Conservation (phyloP, 2,329 filamentous ascomycete genomes). For the Penicillium sp. region DNA sequence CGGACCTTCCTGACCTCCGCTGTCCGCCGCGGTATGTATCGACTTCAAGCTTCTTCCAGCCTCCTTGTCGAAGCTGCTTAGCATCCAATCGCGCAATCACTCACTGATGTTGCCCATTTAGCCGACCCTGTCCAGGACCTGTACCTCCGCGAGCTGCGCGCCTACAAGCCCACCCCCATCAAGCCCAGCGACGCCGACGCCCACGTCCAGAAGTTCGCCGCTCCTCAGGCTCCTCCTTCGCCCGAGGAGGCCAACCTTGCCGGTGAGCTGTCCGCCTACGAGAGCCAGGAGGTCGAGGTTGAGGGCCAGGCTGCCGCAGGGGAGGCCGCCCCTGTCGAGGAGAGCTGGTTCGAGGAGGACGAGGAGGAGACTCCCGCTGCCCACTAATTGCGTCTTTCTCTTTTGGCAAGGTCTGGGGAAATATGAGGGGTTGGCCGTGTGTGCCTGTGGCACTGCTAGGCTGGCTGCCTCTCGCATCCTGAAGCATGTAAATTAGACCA, state of each 20-base stretch:
- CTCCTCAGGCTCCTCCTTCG: constrained; percentile 77
- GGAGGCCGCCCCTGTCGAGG: constrained; percentile 59
- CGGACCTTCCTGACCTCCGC: constrained; percentile 60
- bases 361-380: constrained; percentile 50
- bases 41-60: constrained; percentile 12
- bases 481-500: constrained; percentile 31
- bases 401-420: constrained; percentile 30
- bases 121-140: constrained; percentile 97
- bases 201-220: constrained; percentile 81
- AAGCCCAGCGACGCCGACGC: constrained; percentile 86
- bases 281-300: constrained; percentile 88
- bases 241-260: constrained; percentile 94
- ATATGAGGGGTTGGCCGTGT: constrained; percentile 25
- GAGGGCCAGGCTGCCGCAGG: constrained; percentile 73
- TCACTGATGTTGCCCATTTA: constrained; percentile 43
- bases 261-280: constrained; percentile 88
- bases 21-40: constrained; percentile 59
- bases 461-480: constrained; percentile 27
- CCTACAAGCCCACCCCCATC: constrained; percentile 81
- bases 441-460: constrained; percentile 20
- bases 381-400: constrained; percentile 38
- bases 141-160: constrained; percentile 93
- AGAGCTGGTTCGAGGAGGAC: constrained; percentile 82
- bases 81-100: constrained; percentile 21
- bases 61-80: not conserved